Evolutionary conservation across 1,284 basidiomycete species (phyloP), one percentile per base, ranked within the genome.

Genomic region (Sporisorium reilianum): DNA sequence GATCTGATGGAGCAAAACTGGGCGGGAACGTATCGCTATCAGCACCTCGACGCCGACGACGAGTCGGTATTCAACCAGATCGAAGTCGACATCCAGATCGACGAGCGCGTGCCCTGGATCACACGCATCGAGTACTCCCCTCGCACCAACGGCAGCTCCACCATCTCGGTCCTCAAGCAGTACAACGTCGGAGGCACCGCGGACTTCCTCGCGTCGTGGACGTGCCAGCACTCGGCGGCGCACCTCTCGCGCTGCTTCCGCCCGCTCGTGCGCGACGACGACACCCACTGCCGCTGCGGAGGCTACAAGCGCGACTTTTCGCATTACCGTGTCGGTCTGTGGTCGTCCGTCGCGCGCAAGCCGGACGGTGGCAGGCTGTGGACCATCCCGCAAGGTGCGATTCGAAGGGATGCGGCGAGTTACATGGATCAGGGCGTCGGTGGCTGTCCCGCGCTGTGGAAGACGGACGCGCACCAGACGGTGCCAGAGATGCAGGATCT

Each of bases 351-450:
- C 11, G 42, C 11, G 12, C 22, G 22, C 11, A 44, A 44, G 11
- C 11, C 22, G 11, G 42, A 25, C 8, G 42, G 42, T 3, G 42
- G 42, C 42, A 44, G 7, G 42, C 14, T 23, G 42, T 44, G 42
- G 42, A 25, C 22, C 9, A 51, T 58, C 23, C 56, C 56, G 3
- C 28, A n/a, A 5, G 30, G 20, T 7, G 49, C 56, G 1, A 51
- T 58, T 18, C 38, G 56, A 25, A 26, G 16, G n/a, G 56, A 58
- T 34, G 41, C 28, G 5, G 18, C 38, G 6, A 58, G 56, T 22
- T 58, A 58, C 56, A 58, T 58, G 56, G 56, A 58, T 20, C 48
- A 49, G 26, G 56, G 56, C 22, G 16, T 58, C 0, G 56, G 56
- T 25, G 56, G 56, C 22, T 58, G 56, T 26, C 41, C 40, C 23